Evolutionary conservation across 768 basidiomycete species (phyloP).

Genomic region (Russula sp.): DNA sequence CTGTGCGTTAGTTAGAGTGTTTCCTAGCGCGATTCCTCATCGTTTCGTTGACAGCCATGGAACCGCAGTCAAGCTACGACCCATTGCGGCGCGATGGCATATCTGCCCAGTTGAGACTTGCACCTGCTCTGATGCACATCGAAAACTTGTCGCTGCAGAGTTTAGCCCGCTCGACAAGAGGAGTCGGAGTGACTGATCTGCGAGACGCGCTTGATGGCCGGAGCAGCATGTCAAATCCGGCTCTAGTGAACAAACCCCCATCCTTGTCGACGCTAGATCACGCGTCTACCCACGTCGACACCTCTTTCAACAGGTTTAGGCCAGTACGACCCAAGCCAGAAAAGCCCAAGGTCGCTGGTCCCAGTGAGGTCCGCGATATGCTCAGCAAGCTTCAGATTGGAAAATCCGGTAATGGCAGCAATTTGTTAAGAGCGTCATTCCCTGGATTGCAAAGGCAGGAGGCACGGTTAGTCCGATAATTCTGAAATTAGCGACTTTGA

Average conservation of each 20-base stretch:
- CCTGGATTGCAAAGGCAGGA: conserved; percentile 46
- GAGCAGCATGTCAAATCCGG: conserved; percentile 74
- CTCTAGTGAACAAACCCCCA: conserved; percentile 52
- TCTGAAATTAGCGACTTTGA: not conserved
- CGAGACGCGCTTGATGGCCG: conserved; percentile 86
- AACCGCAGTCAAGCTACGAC: conserved; percentile 49
- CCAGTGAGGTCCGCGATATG: conserved; percentile 75
- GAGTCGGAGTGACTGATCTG: conserved; percentile 82
- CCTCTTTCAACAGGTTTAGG: conserved; percentile 37
- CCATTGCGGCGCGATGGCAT: conserved; percentile 59
- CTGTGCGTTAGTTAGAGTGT: conserved; percentile 44
- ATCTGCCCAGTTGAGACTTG: conserved; percentile 71
- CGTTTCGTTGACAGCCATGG: conserved; percentile 41
- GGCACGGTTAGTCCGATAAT: conserved; percentile 32
- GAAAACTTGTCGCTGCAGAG: conserved; percentile 88
- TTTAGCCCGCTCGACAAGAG: conserved; percentile 67
- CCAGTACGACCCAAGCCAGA: conserved; percentile 50
- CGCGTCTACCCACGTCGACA: conserved; percentile 39
- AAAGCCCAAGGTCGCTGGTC: conserved; percentile 43
- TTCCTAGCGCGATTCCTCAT: not conserved
- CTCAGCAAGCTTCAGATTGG: conserved; percentile 80
- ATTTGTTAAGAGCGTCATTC: conserved; percentile 69
- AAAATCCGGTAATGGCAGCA: conserved; percentile 48
- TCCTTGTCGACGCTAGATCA: conserved; percentile 78
- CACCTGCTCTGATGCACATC: conserved; percentile 84